A percentile compares a stretch with the other conserved stretches of the same genome.
These are phyloP conservation scores for Nakaseomyces nivariensis DNA, from an alignment of 1,139 yeast genomes.

Conservation along the genomic window DNA sequence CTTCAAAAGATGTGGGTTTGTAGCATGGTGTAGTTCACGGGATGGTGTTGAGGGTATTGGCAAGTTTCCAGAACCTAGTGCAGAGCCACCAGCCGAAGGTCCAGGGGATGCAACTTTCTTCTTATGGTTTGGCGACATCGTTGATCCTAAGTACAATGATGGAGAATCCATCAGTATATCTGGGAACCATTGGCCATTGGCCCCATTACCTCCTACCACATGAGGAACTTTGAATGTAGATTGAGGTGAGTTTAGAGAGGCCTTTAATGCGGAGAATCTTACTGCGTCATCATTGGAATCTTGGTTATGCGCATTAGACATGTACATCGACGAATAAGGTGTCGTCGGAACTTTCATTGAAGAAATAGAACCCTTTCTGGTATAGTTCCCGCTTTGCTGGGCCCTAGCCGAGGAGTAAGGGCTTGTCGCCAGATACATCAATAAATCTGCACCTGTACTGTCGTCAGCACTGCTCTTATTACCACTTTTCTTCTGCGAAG, in stretches of 20 bases:
- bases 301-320: conserved; percentile 7
- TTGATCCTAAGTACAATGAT: conserved; percentile 16
- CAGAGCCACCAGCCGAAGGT: neutral
- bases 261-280: conserved; percentile 25
- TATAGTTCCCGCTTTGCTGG: neutral
- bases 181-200: conserved; percentile 7
- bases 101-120: conserved; percentile 5
- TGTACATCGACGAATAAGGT: conserved; percentile 14
- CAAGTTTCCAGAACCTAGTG: neutral
- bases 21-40: conserved; percentile 14
- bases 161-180: conserved; percentile 25
- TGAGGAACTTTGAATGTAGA: conserved; percentile 26
- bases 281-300: conserved; percentile 15
- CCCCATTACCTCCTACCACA: conserved; percentile 4
- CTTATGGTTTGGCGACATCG: conserved; percentile 9
- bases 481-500: conserved; percentile 3
- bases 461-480: conserved; percentile 9
- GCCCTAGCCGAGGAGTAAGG: conserved; percentile 21
- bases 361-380: conserved; percentile 2
- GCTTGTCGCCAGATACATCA: conserved; percentile 30
- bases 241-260: conserved; percentile 25
- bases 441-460: conserved; percentile 28
- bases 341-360: conserved; percentile 18
- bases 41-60: conserved; percentile 25
- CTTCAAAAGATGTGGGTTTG: conserved; percentile 14